These are phyloP conservation scores for Lonicera japonica DNA, from an alignment of 129 eudicot species.

Conservation along the genomic window DNA sequence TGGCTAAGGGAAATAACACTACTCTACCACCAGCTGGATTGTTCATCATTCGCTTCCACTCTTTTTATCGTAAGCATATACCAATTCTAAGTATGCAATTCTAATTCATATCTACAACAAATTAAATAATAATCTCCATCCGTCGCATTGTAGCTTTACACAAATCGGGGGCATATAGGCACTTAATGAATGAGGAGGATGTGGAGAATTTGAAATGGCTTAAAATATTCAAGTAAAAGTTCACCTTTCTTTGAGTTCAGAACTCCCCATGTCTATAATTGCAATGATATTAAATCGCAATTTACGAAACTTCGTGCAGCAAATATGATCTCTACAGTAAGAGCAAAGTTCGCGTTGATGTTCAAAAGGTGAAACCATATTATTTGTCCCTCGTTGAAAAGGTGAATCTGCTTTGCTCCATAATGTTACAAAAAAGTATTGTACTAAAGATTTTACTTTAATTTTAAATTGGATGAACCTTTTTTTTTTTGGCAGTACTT, in stretches of 20 bases:
- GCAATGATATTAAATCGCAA: no score
- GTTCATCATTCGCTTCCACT: constrained; percentile 76
- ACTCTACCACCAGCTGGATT: constrained; percentile 79
- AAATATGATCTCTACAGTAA: constrained; percentile 91
- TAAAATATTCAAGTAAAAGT: constrained; percentile 62
- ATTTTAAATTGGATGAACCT: not conserved
- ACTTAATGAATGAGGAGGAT: constrained; percentile 87
- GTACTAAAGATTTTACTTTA: not conserved
- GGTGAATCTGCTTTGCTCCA: constrained; percentile 21
- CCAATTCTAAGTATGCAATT: not conserved
- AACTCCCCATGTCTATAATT: not conserved
- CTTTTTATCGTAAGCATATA: constrained; percentile 61
- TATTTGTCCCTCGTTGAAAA: constrained; percentile 72
- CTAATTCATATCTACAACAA: not conserved
- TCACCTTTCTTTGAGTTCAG: not conserved
- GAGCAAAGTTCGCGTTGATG: constrained; percentile 75
- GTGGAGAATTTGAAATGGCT: constrained; percentile 83
- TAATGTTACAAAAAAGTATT: not conserved
- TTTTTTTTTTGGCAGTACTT: constrained; percentile 36
- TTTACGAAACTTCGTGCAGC: constrained; percentile 26
- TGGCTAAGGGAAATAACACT: constrained; percentile 72
- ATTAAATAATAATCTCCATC: not conserved
- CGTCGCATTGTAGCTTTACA: constrained; percentile 48
- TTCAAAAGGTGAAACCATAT: constrained; percentile 84
- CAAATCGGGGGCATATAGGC: constrained; percentile 63